A percentile compares a stretch with the other conserved stretches of the same genome.
phyloP scores from a whole-genome alignment of 441 rosid species.

The Mallotus japonicus region DNA sequence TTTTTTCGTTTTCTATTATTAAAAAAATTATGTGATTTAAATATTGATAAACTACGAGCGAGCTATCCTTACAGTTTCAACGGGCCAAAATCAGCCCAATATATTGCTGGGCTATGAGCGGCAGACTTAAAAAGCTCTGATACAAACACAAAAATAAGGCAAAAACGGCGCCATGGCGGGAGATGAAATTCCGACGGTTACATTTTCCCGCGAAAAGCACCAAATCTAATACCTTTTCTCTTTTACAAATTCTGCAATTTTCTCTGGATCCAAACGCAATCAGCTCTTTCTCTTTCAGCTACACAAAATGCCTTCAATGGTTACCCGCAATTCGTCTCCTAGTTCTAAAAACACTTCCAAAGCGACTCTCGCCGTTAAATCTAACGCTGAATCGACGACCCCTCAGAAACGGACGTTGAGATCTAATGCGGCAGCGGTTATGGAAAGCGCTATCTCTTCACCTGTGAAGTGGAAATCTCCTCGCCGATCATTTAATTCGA shows the following conservation, averaged over 20 bases:
- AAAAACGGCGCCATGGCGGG: slow-evolving; percentile 29
- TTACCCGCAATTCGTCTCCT: slow-evolving; percentile 39
- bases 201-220: slow-evolving; percentile 35
- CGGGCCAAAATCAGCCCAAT: background rate
- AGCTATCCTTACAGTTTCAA: too few relatives aligned
- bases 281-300: background rate
- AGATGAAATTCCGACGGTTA: slow-evolving; percentile 19
- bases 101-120: too few relatives aligned
- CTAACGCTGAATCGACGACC: slow-evolving; percentile 35
- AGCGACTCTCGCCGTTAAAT: slow-evolving; percentile 27
- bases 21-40: too few relatives aligned
- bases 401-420: slow-evolving; percentile 59
- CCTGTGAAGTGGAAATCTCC: slow-evolving; percentile 57
- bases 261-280: background rate
- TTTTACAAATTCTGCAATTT: background rate
- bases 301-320: slow-evolving; percentile 58
- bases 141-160: background rate
- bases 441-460: slow-evolving; percentile 25
- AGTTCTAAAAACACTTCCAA: too few relatives aligned
- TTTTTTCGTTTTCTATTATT: too few relatives aligned
- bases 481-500: slow-evolving; percentile 44
- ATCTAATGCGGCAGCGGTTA: slow-evolving; percentile 32
- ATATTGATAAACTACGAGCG: too few relatives aligned
- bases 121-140: too few relatives aligned
- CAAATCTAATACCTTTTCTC: too few relatives aligned